phyloP scores from a whole-genome alignment of 345 rosid genomes.

The Salix exigua region DNA sequence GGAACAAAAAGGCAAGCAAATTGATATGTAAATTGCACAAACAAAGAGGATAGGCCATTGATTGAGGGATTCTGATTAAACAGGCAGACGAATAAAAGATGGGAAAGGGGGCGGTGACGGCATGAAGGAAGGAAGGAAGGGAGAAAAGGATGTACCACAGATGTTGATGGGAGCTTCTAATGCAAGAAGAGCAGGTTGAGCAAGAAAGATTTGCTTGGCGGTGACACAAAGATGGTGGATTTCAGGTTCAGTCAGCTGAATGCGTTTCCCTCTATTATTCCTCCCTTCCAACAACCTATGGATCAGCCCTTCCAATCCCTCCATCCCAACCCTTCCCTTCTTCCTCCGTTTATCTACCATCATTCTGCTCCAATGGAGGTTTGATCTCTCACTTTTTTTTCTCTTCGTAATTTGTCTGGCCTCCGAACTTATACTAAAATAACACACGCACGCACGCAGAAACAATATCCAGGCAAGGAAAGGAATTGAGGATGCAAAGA shows the following conservation, averaged over 20 bases:
- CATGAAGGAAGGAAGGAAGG: not conserved
- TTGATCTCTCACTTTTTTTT: too few relatives aligned
- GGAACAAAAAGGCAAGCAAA: not conserved
- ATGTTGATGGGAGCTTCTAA: constrained; percentile 25
- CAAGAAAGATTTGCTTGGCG: constrained; percentile 20
- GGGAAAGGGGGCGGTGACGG: not conserved
- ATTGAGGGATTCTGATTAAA: too few relatives aligned
- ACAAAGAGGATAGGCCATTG: not conserved
- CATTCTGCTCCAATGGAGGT: not conserved
- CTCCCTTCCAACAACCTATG: constrained; percentile 15
- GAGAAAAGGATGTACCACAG: constrained; percentile 4
- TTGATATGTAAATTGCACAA: not conserved
- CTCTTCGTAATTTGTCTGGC: too few relatives aligned
- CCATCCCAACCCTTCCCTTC: constrained; percentile 12
- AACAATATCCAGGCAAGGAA: not conserved
- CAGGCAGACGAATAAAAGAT: not conserved
- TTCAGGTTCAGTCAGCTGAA: constrained; percentile 23
- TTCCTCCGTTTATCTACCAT: not conserved
- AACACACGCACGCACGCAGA: too few relatives aligned
- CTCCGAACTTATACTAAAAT: too few relatives aligned
- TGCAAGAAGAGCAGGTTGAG: constrained; percentile 20
- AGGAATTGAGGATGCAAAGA: not conserved
- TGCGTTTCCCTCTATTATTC: constrained; percentile 16
- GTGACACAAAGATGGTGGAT: constrained; percentile 19
- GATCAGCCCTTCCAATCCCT: constrained; percentile 17